phyloP scores from a whole-genome alignment of 2,329 filamentous ascomycete genomes.

The Ophiostoma australiae region DNA sequence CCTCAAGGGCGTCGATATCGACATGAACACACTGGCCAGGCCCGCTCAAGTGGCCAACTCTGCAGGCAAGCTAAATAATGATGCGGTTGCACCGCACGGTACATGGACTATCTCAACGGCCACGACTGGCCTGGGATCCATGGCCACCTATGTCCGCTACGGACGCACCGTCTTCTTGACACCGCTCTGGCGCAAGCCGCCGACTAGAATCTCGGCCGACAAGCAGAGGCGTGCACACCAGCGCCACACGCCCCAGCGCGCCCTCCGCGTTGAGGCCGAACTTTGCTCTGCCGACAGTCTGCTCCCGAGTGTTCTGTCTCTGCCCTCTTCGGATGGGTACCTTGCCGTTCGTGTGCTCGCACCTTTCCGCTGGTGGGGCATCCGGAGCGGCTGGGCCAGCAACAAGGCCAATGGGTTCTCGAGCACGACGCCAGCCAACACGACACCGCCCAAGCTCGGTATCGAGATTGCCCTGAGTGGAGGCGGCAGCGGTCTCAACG shows the following conservation, averaged over 20 bases:
- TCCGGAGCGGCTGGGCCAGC: constrained; percentile 23
- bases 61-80: neutral
- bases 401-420: constrained; percentile 20
- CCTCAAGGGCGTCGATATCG: constrained; percentile 38
- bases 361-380: constrained; percentile 36
- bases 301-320: neutral
- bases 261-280: constrained; percentile 41
- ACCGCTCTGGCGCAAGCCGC: constrained; percentile 25
- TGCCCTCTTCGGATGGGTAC: constrained; percentile 32
- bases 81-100: constrained; percentile 14
- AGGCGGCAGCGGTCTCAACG: constrained; percentile 25
- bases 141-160: constrained; percentile 38
- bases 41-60: neutral
- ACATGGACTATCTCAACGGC: constrained; percentile 42
- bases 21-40: constrained; percentile 29
- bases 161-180: constrained; percentile 35
- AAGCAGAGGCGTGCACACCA: constrained; percentile 12
- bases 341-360: constrained; percentile 42
- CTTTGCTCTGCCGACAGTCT: constrained; percentile 37
- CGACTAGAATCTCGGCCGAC: neutral
- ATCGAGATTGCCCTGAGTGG: constrained; percentile 42
- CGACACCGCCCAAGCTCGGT: constrained; percentile 40
- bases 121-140: constrained; percentile 30
- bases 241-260: constrained; percentile 20
- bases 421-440: constrained; percentile 20